phyloP scores from a whole-genome alignment of 305 asterid genomes.

The Plantago coronopus region DNA sequence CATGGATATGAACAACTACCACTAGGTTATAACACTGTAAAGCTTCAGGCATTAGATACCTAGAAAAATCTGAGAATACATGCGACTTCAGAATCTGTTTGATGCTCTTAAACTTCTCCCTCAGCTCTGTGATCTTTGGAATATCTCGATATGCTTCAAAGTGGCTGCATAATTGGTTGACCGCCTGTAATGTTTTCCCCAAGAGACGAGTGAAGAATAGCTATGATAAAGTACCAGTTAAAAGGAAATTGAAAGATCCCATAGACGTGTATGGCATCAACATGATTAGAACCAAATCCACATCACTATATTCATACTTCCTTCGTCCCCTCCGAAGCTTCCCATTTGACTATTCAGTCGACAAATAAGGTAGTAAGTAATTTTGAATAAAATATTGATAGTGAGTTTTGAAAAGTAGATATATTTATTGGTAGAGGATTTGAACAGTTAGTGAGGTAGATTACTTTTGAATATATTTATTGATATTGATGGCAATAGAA shows the following conservation, averaged over 20 bases:
- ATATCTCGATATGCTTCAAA: slow-evolving; percentile 93
- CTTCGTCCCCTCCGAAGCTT: no score
- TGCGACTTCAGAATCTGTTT: slow-evolving; percentile 90
- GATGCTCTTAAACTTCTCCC: slow-evolving; percentile 91
- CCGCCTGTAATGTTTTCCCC: slow-evolving; percentile 61
- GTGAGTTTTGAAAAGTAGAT: no score
- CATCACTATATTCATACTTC: no score
- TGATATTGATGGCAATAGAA: no score
- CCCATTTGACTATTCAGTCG: no score
- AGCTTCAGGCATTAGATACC: slow-evolving; percentile 42
- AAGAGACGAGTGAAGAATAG: slow-evolving; percentile 22
- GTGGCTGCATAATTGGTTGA: slow-evolving; percentile 92
- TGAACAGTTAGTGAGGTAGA: no score
- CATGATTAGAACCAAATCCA: neutral
- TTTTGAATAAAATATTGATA: no score
- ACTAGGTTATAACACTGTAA: slow-evolving; percentile 12
- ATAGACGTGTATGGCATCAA: neutral
- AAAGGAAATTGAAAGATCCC: neutral
- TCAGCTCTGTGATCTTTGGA: slow-evolving; percentile 88
- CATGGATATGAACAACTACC: slow-evolving; percentile 5
- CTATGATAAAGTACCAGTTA: slow-evolving; percentile 5
- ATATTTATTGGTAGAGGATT: no score
- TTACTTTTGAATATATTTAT: no score
- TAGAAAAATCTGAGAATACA: slow-evolving; percentile 93
- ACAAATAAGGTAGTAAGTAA: no score